Evolutionary conservation across 2,329 filamentous ascomycete genomes (phyloP), one percentile per base, ranked within the genome.

Genomic region (Aspergillus fumigatiaffinis): DNA sequence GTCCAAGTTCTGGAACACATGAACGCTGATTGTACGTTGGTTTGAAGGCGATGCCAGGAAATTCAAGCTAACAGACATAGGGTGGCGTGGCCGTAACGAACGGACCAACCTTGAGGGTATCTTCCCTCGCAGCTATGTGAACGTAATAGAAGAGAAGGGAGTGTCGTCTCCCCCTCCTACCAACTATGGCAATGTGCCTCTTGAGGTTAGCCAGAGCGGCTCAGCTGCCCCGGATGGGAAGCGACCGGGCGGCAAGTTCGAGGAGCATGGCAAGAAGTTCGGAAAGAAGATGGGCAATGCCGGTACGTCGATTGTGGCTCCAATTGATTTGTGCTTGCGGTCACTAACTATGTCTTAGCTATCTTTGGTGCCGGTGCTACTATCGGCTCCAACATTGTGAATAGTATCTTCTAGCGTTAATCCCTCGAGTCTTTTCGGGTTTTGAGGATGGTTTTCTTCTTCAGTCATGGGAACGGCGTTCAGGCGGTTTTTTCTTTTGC

Each of bases 351-450:
- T 52, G 6, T 52, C 28, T 66, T 83, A 48, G 91, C 92, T 28
- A 91, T 97, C 65, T 96, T 96, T 68, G 93, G 93, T 73, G 93
- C 93, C 50, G 92, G 93, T 75, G 92, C 93, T 51, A 94, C 91
- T 1, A 88, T 96, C 62, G 92, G 92, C 71, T 85, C 88, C 65
- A 94, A 96, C 71, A 86, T 96, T 71, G 91, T 96, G 65, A 94
- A 95, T 76, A 86, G 88, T 62, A 95, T 96, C 66, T 94, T 96
- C 74, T 96, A 86, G 21, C 23, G 20, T 17, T 23, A 5, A 47
- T 26, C 7, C 9, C 21, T 21, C 12, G 2, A 14, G 21, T 26
- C 41, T 20, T 21, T 1, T 25, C 4, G 23, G 23, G 10, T 26
- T 23, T 14, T 47, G 20, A 14, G 44, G 26, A 38, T 38, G 32